Evolutionary conservation across 768 basidiomycete genomes (phyloP).

Genomic region (Boletus rufocinnamomeus): DNA sequence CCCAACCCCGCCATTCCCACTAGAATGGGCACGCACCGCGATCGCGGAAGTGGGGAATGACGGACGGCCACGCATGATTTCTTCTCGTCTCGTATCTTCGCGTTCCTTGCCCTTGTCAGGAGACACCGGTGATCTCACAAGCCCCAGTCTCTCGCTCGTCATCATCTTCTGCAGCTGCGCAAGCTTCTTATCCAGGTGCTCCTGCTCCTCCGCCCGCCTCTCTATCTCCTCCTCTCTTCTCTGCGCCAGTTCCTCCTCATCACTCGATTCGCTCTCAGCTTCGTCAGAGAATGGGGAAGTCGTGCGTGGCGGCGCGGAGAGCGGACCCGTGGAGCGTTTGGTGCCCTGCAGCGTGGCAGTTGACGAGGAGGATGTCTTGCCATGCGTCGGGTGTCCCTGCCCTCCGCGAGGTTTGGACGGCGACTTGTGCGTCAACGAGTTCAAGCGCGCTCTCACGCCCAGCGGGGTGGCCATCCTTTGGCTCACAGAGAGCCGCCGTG

Average conservation of each 20-base stretch:
- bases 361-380: conserved; percentile 67
- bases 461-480: conserved; percentile 55
- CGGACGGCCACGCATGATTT: conserved; percentile 47
- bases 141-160: conserved; percentile 70
- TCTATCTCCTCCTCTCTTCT: conserved; percentile 72
- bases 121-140: conserved; percentile 47
- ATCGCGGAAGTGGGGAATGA: conserved; percentile 22
- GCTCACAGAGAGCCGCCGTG: conserved; percentile 39
- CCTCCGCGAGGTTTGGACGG: conserved; percentile 36
- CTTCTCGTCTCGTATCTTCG: conserved; percentile 21
- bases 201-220: conserved; percentile 64
- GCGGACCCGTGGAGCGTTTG: conserved; percentile 28
- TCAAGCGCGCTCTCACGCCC: conserved; percentile 70
- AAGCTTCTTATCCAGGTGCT: conserved; percentile 66
- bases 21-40: conserved; percentile 3
- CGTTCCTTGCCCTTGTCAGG: conserved; percentile 41
- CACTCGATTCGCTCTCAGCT: conserved; percentile 55
- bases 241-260: conserved; percentile 55
- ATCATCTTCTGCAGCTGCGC: conserved; percentile 69
- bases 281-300: conserved; percentile 55
- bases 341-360: conserved; percentile 66
- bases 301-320: conserved; percentile 38
- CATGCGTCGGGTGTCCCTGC: conserved; percentile 9
- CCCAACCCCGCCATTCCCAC: not conserved
- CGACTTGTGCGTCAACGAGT: conserved; percentile 60